phyloP scores from a whole-genome alignment of 148 eudicot genomes.

The Pouteria glomerata region DNA sequence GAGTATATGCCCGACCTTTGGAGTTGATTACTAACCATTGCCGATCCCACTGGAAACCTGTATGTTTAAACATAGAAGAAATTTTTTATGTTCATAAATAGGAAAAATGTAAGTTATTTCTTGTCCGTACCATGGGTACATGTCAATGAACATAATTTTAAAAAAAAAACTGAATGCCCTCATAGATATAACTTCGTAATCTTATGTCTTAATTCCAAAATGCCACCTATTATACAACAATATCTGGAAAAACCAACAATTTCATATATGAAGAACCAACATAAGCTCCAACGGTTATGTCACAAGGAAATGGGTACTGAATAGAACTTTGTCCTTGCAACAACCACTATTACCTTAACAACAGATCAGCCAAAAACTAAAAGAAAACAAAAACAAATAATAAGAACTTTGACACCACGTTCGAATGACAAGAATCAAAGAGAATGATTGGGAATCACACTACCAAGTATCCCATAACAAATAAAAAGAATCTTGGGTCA shows the following conservation, averaged over 20 bases:
- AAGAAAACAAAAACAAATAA: no score
- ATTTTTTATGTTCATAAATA: not conserved
- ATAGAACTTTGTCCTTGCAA: no score
- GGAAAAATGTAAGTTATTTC: not conserved
- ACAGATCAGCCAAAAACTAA: no score
- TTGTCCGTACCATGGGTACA: not conserved
- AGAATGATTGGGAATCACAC: no score
- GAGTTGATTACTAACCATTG: conserved; percentile 76
- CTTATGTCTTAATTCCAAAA: not conserved
- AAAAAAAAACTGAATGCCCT: not conserved
- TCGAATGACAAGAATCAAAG: no score
- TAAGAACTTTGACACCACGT: no score
- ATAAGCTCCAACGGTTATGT: no score
- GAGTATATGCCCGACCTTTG: conserved; percentile 79
- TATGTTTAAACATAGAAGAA: conserved; percentile 16
- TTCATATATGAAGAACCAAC: not conserved
- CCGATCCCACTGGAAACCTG: conserved; percentile 97
- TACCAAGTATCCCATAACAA: no score
- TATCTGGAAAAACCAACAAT: not conserved
- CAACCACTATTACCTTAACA: no score
- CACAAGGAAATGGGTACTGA: not conserved
- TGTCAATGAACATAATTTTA: not conserved
- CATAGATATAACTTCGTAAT: not conserved
- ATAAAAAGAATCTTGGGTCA: no score
- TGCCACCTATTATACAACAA: not conserved